These are phyloP conservation scores for Penicillium sclerotigenum DNA, from an alignment of 2,329 filamentous ascomycete genomes.

Conservation along the genomic window DNA sequence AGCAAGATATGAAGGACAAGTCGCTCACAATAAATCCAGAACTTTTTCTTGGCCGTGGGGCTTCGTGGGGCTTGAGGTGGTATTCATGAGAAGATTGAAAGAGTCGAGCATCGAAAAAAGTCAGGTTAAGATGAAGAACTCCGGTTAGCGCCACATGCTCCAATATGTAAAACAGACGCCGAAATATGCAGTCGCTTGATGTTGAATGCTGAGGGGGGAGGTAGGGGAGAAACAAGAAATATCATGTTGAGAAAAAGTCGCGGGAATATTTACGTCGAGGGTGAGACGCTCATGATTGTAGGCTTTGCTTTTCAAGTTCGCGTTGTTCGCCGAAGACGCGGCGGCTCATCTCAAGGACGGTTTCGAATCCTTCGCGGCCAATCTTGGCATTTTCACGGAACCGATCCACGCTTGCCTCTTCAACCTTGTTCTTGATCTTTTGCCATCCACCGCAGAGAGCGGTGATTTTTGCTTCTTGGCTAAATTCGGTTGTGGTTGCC, in stretches of 20 bases:
- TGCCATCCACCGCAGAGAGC: slow-evolving; percentile 96
- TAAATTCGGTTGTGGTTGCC: slow-evolving; percentile 68
- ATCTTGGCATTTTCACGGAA: slow-evolving; percentile 90
- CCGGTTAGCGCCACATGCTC: slow-evolving; percentile 26
- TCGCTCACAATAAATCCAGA: slow-evolving; percentile 9
- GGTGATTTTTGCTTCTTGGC: slow-evolving; percentile 87
- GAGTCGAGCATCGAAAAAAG: slow-evolving; percentile 1
- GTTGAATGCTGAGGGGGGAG: slow-evolving; percentile 9
- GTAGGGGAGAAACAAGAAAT: slow-evolving; percentile 9
- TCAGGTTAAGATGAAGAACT: slow-evolving; percentile 16
- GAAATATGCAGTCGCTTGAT: slow-evolving; percentile 34
- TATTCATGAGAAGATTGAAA: slow-evolving; percentile 9
- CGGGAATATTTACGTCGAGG: neutral
- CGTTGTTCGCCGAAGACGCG: slow-evolving; percentile 88
- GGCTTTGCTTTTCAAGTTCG: slow-evolving; percentile 55
- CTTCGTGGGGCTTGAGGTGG: slow-evolving; percentile 6
- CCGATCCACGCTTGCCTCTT: slow-evolving; percentile 81
- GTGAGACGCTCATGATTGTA: slow-evolving; percentile 24
- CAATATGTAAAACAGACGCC: slow-evolving; percentile 25
- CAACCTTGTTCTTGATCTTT: slow-evolving; percentile 92
- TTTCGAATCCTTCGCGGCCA: slow-evolving; percentile 92
- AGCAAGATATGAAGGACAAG: neutral
- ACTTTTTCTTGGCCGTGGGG: slow-evolving; percentile 16
- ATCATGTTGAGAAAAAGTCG: neutral
- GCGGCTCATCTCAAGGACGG: slow-evolving; percentile 87